These are phyloP conservation scores for Rhizopogon vinicolor DNA, from an alignment of 768 basidiomycete genomes.

Conservation along the genomic window DNA sequence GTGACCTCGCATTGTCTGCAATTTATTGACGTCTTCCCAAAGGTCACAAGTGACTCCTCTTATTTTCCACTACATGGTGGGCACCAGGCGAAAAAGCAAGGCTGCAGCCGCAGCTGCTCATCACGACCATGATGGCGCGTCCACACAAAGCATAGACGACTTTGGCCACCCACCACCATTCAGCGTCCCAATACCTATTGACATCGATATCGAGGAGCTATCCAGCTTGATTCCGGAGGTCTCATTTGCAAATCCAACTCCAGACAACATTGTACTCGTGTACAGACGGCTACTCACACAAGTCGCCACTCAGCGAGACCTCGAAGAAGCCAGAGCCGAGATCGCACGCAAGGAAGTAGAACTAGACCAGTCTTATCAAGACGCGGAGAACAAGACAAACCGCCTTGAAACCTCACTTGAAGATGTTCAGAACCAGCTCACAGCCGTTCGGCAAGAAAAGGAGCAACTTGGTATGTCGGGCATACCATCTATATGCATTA, in stretches of 20 bases:
- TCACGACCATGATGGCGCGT: conserved; percentile 29
- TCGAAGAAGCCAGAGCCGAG: conserved; percentile 69
- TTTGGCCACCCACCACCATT: conserved; percentile 20
- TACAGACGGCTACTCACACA: conserved; percentile 63
- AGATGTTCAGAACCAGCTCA: conserved; percentile 50
- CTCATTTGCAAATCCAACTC: conserved; percentile 49
- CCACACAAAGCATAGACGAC: conserved; percentile 32
- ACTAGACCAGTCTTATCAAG: conserved; percentile 79
- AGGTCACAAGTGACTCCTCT: no score
- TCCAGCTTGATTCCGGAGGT: conserved; percentile 57
- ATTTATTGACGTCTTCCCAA: background rate
- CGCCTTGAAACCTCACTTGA: conserved; percentile 55
- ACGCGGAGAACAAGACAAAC: conserved; percentile 58
- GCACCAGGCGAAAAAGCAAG: conserved; percentile 63
- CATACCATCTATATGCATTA: background rate
- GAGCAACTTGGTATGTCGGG: conserved; percentile 52
- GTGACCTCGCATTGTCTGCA: conserved; percentile 4
- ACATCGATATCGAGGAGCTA: conserved; percentile 61
- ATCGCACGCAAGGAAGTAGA: conserved; percentile 73
- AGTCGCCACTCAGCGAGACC: conserved; percentile 47
- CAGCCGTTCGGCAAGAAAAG: conserved; percentile 53
- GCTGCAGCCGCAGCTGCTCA: conserved; percentile 35
- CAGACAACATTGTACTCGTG: conserved; percentile 55
- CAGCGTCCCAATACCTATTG: conserved; percentile 52
- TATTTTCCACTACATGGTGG: conserved; percentile 25